These are phyloP conservation scores for Crithidia expoeki DNA, from an alignment of 208 protist genomes.

Conservation along the genomic window DNA sequence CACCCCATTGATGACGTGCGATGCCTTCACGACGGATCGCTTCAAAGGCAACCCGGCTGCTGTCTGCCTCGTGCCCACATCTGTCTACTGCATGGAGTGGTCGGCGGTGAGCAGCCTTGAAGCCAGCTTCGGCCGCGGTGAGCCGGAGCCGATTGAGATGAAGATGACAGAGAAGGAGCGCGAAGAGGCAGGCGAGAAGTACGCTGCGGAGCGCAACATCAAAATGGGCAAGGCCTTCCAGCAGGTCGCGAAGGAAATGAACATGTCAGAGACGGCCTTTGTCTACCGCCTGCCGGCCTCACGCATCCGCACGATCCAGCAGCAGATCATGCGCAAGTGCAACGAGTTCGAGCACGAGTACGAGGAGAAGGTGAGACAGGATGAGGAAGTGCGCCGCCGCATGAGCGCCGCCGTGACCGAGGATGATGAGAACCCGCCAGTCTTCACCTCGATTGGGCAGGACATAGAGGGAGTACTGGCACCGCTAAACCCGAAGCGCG, in stretches of 20 bases:
- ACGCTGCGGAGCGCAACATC: constrained; percentile 50
- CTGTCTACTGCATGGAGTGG: constrained; percentile 67
- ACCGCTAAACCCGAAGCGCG: constrained; percentile 7
- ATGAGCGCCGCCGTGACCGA: constrained; percentile 31
- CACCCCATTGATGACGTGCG: constrained; percentile 62
- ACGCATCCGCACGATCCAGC: constrained; percentile 46
- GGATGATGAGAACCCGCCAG: constrained; percentile 26
- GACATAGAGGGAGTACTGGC: constrained; percentile 10
- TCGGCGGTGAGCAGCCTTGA: constrained; percentile 50
- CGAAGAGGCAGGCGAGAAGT: constrained; percentile 43
- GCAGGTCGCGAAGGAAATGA: constrained; percentile 62
- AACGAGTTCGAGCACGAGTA: constrained; percentile 66
- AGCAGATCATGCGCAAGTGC: constrained; percentile 52
- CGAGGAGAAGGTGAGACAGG: constrained; percentile 56
- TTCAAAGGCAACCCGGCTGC: constrained; percentile 75
- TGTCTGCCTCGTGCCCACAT: constrained; percentile 57
- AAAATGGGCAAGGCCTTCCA: constrained; percentile 60
- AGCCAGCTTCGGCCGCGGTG: constrained; percentile 57
- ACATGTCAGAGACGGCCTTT: constrained; percentile 70
- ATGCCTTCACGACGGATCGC: constrained; percentile 62
- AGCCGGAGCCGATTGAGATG: constrained; percentile 39
- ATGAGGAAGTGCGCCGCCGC: constrained; percentile 34
- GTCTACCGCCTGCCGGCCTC: constrained; percentile 67
- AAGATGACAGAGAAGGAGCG: constrained; percentile 49
- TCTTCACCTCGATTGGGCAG: constrained; percentile 7